Conservation (phyloP, 768 basidiomycete species). For the Heimioporus sp. region DNA sequence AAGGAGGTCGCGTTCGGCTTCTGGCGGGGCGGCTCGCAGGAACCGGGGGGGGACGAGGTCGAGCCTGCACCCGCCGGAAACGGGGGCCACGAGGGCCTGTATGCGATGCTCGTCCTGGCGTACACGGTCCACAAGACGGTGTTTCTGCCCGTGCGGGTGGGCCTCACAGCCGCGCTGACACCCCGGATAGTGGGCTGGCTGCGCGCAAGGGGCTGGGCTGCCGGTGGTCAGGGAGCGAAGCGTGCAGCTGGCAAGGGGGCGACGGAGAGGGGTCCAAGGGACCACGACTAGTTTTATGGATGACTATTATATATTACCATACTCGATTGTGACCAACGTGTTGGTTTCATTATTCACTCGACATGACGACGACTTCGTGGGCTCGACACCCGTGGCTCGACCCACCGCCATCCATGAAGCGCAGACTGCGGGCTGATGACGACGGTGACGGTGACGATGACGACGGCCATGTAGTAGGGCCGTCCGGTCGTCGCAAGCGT, state of each 20-base stretch:
- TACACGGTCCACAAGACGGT: slow-evolving; percentile 96
- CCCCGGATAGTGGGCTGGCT: slow-evolving; percentile 87
- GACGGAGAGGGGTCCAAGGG: slow-evolving; percentile 33
- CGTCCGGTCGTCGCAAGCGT: slow-evolving; percentile 44
- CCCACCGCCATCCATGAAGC: slow-evolving; percentile 37
- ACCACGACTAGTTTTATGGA: slow-evolving; percentile 8
- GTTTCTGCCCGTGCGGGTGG: slow-evolving; percentile 86
- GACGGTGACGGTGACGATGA: slow-evolving; percentile 8
- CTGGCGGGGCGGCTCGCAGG: slow-evolving; percentile 52
- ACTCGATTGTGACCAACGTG: too few species aligned
- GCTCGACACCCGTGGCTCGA: slow-evolving; percentile 46
- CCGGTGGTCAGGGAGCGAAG: slow-evolving; percentile 37
- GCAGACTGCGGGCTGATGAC: slow-evolving; percentile 30
- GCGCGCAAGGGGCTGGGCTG: slow-evolving; percentile 77
- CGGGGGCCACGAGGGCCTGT: slow-evolving; percentile 69
- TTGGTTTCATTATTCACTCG: background rate
- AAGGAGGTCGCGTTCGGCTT: slow-evolving; percentile 48
- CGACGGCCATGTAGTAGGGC: too few species aligned
- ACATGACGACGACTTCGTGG: slow-evolving; percentile 33
- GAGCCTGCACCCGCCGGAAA: slow-evolving; percentile 38
- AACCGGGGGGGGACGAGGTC: slow-evolving; percentile 66
- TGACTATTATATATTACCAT: too few species aligned
- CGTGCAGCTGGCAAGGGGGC: slow-evolving; percentile 51
- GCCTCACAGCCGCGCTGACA: slow-evolving; percentile 82
- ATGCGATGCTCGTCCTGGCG: slow-evolving; percentile 90